These are phyloP conservation scores for Ustilago trichophora DNA, from an alignment of 1,284 basidiomycete species.

Conservation along the genomic window DNA sequence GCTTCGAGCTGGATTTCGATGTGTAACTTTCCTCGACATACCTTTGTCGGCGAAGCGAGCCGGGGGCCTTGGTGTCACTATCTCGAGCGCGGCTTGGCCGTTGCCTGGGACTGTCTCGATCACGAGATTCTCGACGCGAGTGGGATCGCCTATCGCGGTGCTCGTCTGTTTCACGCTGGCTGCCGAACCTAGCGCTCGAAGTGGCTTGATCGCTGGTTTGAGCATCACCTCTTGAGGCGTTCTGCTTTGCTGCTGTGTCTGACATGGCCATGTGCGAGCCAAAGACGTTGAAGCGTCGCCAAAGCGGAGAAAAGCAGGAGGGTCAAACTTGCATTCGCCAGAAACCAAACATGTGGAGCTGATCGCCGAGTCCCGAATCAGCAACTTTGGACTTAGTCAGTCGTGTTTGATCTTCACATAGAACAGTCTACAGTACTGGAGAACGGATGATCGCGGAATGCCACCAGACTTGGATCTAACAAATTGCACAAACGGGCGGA, in stretches of 20 bases:
- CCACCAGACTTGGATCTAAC: neutral
- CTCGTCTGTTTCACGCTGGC: constrained; percentile 6
- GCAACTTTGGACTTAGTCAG: no score
- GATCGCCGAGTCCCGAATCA: constrained; percentile 12
- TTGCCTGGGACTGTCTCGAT: constrained; percentile 1
- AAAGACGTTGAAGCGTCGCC: no score
- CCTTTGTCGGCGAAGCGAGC: no score
- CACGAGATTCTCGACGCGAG: constrained; percentile 3
- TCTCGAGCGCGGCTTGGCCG: neutral
- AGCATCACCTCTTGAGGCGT: neutral
- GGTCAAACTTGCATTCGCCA: no score
- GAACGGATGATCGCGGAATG: constrained; percentile 6
- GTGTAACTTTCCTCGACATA: no score
- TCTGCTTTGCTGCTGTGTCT: constrained; percentile 1
- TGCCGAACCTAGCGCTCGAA: constrained; percentile 9
- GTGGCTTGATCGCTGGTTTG: no score
- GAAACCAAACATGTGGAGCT: neutral
- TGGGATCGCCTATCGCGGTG: constrained; percentile 8
- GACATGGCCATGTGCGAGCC: no score
- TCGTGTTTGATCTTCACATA: no score
- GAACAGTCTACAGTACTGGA: no score
- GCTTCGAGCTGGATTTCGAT: constrained; percentile 5
- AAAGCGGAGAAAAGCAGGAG: no score
- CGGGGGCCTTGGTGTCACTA: neutral
- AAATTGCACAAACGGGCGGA: neutral